Evolutionary conservation across 805 yeast genomes (phyloP).

Genomic region (Naumovozyma castellii): DNA sequence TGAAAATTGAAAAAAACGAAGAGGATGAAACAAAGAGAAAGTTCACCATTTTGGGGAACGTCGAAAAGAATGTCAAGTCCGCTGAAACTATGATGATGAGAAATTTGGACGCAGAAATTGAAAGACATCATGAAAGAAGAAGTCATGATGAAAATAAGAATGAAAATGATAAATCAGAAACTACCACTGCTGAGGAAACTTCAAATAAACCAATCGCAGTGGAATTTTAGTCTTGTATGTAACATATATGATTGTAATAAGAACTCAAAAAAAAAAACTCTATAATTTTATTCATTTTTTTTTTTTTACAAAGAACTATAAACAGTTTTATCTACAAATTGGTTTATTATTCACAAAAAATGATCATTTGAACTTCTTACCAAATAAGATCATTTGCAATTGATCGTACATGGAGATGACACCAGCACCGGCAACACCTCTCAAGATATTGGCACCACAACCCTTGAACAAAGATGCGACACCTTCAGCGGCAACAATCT

Average conservation of each 20-base stretch:
- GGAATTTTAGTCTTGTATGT: not conserved
- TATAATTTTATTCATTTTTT: too few species aligned
- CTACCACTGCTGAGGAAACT: constrained; percentile 7
- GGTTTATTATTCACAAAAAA: too few species aligned
- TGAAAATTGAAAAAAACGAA: constrained; percentile 60
- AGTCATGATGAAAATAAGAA: not conserved
- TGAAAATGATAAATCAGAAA: not conserved
- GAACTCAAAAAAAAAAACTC: too few species aligned
- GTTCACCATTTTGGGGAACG: constrained; percentile 57
- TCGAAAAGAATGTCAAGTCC: constrained; percentile 37
- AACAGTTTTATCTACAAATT: too few species aligned
- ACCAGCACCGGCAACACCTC: constrained; percentile 99
- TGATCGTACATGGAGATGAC: constrained; percentile 95
- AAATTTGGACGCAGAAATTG: constrained; percentile 46
- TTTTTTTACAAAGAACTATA: too few species aligned
- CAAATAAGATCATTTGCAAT: constrained; percentile 86
- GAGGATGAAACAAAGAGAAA: constrained; percentile 48
- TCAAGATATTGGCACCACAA: constrained; percentile 97
- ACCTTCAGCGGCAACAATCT: constrained; percentile 95
- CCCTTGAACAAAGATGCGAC: constrained; percentile 88
- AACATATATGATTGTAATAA: too few species aligned
- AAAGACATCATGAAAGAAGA: constrained; percentile 29
- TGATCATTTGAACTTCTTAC: constrained; percentile 75
- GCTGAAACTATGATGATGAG: constrained; percentile 45
- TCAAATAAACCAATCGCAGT: not conserved